Percentiles rank a stretch among this genome's conserved stretches.
These are phyloP conservation scores for Aspergillus sp. DNA, from an alignment of 2,329 filamentous ascomycete genomes.

Conservation along the genomic window DNA sequence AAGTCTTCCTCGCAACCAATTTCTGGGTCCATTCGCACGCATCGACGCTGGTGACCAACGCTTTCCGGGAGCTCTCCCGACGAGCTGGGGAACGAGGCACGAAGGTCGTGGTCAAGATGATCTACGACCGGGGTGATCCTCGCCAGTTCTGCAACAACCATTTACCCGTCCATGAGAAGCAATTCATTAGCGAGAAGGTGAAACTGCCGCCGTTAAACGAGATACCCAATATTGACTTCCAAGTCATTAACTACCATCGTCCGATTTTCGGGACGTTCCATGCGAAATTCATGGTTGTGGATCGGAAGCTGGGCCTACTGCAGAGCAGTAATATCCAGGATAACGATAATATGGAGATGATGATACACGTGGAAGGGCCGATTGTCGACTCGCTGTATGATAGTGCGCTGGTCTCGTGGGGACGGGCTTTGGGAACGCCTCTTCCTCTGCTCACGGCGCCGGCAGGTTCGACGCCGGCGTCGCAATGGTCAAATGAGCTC, in stretches of 20 bases:
- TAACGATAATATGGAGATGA: conserved; percentile 76
- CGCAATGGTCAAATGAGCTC: conserved; percentile 11
- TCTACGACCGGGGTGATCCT: conserved; percentile 63
- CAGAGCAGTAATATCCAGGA: conserved; percentile 72
- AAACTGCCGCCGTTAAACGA: conserved; percentile 55
- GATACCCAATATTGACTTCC: conserved; percentile 62
- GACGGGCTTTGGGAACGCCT: conserved; percentile 52
- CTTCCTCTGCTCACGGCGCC: conserved; percentile 49
- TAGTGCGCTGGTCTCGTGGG: conserved; percentile 64
- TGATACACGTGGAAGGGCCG: conserved; percentile 64
- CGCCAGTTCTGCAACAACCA: conserved; percentile 60
- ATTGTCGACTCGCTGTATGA: conserved; percentile 72
- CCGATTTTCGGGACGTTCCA: conserved; percentile 67
- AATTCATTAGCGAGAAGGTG: conserved; percentile 52
- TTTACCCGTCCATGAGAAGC: conserved; percentile 49
- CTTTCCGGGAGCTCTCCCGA: conserved; percentile 59
- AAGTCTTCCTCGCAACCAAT: conserved; percentile 67
- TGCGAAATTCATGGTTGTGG: conserved; percentile 68
- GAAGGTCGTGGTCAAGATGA: conserved; percentile 60
- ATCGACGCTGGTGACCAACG: conserved; percentile 58
- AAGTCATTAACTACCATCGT: conserved; percentile 65
- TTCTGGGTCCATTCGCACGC: conserved; percentile 66
- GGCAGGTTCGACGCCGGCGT: conserved; percentile 28
- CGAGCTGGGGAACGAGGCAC: conserved; percentile 52
- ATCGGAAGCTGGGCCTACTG: conserved; percentile 60